These are phyloP conservation scores for Cryptococcus sp. DNA, from an alignment of 1,284 basidiomycete species.

Conservation along the genomic window DNA sequence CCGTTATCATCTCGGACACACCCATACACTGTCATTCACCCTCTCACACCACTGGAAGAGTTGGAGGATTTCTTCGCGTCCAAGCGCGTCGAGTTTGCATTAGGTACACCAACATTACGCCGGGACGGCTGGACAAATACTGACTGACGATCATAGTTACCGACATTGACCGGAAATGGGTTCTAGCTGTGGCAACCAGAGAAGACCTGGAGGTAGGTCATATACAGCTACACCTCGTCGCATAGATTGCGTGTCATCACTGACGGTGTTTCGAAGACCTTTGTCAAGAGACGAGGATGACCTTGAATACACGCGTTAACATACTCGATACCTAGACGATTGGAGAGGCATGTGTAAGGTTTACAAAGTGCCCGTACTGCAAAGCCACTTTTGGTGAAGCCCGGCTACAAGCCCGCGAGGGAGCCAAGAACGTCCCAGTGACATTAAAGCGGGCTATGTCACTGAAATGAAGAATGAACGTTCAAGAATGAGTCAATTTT, in stretches of 20 bases:
- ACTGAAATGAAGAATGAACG: too few relatives aligned
- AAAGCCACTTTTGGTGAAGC: too few relatives aligned
- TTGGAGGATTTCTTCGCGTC: slow-evolving; percentile 70
- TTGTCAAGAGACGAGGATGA: slow-evolving; percentile 38
- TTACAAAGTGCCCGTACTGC: too few relatives aligned
- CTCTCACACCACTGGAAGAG: slow-evolving; percentile 70
- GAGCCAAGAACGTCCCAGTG: too few relatives aligned
- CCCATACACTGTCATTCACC: slow-evolving; percentile 75
- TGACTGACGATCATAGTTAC: slow-evolving; percentile 61
- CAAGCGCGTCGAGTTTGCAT: slow-evolving; percentile 66
- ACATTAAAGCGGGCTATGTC: too few relatives aligned
- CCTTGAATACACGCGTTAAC: too few relatives aligned
- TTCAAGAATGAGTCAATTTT: too few relatives aligned
- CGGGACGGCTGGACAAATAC: too few relatives aligned
- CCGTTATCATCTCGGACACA: slow-evolving; percentile 60
- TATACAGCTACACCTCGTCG: not conserved
- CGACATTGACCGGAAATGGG: slow-evolving; percentile 77
- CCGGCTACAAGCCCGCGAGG: too few relatives aligned
- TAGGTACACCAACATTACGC: slow-evolving; percentile 60
- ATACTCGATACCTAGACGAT: too few relatives aligned
- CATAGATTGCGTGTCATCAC: not conserved
- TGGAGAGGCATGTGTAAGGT: too few relatives aligned
- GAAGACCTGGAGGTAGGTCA: slow-evolving; percentile 69
- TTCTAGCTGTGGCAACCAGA: slow-evolving; percentile 76
- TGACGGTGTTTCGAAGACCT: slow-evolving; percentile 27